These are phyloP conservation scores for Eurotiales sp. DNA, from an alignment of 2,329 filamentous ascomycete species.

Conservation along the genomic window DNA sequence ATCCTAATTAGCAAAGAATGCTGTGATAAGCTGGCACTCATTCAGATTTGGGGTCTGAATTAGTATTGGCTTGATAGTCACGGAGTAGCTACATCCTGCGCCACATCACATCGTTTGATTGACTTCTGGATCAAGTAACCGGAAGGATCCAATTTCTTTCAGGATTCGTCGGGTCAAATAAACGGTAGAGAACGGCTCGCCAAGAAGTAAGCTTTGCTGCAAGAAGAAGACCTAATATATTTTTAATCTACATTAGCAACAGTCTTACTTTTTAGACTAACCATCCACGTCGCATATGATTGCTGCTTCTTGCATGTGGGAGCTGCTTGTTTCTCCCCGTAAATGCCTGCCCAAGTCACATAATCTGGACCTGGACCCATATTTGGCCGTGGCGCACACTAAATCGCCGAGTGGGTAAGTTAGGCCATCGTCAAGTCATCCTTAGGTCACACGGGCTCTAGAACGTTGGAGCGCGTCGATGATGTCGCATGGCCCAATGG, in stretches of 20 bases:
- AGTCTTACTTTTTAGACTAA: too few relatives aligned
- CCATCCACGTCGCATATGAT: not conserved
- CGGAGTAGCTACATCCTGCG: not conserved
- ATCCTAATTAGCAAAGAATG: too few relatives aligned
- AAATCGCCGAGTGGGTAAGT: constrained; percentile 4
- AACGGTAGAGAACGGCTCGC: not conserved
- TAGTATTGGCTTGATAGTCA: not conserved
- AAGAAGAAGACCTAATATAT: too few relatives aligned
- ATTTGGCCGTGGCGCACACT: not conserved
- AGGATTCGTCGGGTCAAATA: not conserved
- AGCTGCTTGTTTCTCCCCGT: too few relatives aligned
- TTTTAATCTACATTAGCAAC: too few relatives aligned
- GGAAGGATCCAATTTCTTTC: too few relatives aligned
- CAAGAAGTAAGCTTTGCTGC: not conserved
- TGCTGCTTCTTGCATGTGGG: not conserved
- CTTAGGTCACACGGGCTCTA: not conserved
- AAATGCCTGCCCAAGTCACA: not conserved
- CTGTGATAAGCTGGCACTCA: too few relatives aligned
- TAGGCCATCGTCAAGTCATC: not conserved
- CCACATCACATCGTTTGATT: not conserved
- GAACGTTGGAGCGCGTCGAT: not conserved
- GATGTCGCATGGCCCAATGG: too few relatives aligned
- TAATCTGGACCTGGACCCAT: not conserved
- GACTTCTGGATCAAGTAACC: not conserved
- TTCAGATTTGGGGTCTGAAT: too few relatives aligned